Evolutionary conservation across 352 stramenopile species (phyloP).

Genomic region (Blastocystis sp.): DNA sequence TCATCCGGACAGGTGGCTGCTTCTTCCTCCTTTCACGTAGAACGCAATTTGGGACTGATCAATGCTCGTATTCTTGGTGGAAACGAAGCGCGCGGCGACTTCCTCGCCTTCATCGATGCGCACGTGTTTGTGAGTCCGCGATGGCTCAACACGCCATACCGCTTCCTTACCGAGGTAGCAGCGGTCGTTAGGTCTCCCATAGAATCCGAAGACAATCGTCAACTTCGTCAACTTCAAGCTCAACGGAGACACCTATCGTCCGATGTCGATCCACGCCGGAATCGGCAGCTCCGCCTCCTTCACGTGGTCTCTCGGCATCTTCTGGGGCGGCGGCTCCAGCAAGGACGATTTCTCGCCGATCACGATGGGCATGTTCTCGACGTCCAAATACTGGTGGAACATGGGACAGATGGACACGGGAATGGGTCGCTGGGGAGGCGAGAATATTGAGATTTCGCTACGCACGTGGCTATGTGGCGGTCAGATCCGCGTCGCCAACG

Average conservation of each 20-base stretch:
- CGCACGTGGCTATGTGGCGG: slow-evolving; percentile 45
- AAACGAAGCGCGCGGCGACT: slow-evolving; percentile 38
- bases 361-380: slow-evolving; percentile 50
- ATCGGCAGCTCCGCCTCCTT: slow-evolving; percentile 23
- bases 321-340: slow-evolving; percentile 32
- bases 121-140: slow-evolving; percentile 43
- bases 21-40: not conserved
- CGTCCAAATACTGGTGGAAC: slow-evolving; percentile 46
- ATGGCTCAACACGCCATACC: slow-evolving; percentile 34
- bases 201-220: slow-evolving; percentile 39
- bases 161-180: slow-evolving; percentile 23
- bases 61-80: slow-evolving; percentile 44
- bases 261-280: not conserved
- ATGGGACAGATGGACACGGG: slow-evolving; percentile 32
- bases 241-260: not conserved
- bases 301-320: slow-evolving; percentile 34
- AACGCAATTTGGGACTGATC: slow-evolving; percentile 45
- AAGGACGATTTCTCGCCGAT: slow-evolving; percentile 39
- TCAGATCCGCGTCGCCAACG: slow-evolving; percentile 48
- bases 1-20: not conserved
- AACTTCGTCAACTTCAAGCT: slow-evolving; percentile 51
- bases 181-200: not conserved
- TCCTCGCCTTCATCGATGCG: slow-evolving; percentile 52
- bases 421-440: slow-evolving; percentile 7
- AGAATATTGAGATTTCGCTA: slow-evolving; percentile 54